Evolutionary conservation across 495 filamentous ascomycete species (phyloP), one percentile per base, ranked within the genome.

Genomic region (Pyronema domesticum): DNA sequence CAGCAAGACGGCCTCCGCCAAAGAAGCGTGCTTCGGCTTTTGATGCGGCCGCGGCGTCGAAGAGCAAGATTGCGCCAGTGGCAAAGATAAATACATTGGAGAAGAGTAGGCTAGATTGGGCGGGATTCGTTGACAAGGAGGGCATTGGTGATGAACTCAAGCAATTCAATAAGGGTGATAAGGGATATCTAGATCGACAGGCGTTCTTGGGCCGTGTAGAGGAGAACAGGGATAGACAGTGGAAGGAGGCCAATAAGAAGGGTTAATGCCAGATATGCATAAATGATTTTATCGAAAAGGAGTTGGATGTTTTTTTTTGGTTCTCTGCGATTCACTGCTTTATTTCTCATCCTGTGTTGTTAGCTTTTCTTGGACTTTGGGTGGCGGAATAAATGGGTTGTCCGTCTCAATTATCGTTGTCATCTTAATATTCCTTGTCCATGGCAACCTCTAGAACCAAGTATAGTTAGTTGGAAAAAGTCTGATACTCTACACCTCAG

Each of bases 41-140:
- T 61, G 91, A 96, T 55, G 66, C 75, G 3, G 74, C 76, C 45
- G 64, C 70, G 52, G 15, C 69, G 23, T 56, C 66, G 43, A 58
- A 66, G 7, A 60, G 65, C 8, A 62, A 62, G n/a, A 59, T 60
- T 33, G 72, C 73, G 4, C 75, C 75, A 54, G 82, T 83, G 46
- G 80, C 82, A 65, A 95, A 95, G 64, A 76, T 96, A 64, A 96
- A 94, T 66, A 94, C 89, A 0, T 82, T 98, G 18, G 88, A 96
- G 71, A 98, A 98, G 72, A 89, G 83, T 37, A 75, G 85, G 49
- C 74, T 95, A 71, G 91, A 98, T 66, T 98, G 91, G 91, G 86
- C 86, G 3, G 82, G 82, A 43, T 94, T 85, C 62, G 93, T 96
- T 46, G 89, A 96, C 63, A 75, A 86, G 54, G 83, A 89, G 59